Evolutionary conservation across 2,329 filamentous ascomycete genomes (phyloP).

Genomic region (Amauroascus verrucosus): DNA sequence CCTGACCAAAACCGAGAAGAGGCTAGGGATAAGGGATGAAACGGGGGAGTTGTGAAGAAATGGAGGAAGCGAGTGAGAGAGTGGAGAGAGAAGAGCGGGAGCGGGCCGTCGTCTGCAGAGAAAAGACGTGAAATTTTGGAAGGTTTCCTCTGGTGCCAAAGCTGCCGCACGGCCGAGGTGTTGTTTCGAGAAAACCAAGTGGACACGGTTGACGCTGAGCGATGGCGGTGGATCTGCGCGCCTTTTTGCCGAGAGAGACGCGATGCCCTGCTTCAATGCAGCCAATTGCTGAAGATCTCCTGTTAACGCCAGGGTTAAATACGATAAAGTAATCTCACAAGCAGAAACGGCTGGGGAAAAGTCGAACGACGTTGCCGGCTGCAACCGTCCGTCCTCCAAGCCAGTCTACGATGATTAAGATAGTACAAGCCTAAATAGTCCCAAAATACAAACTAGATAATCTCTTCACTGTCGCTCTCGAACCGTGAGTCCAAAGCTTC

Average conservation of each 20-base stretch:
- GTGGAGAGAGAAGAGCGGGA: not conserved
- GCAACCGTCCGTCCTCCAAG: not conserved
- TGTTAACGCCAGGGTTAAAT: constrained; percentile 4
- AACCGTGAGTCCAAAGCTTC: no score
- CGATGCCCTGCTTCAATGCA: not conserved
- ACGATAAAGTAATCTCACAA: not conserved
- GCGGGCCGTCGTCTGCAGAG: constrained; percentile 11
- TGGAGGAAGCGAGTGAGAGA: not conserved
- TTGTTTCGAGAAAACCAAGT: constrained; percentile 5
- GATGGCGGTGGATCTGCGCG: constrained; percentile 6
- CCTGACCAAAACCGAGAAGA: constrained; percentile 3
- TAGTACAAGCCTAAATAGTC: no score
- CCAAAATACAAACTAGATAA: no score
- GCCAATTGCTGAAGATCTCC: constrained; percentile 2
- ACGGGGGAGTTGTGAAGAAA: constrained; percentile 6
- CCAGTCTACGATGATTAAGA: no score
- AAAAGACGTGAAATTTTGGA: constrained; percentile 13
- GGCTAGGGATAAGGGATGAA: not conserved
- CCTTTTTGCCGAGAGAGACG: constrained; percentile 6
- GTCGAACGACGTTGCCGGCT: not conserved
- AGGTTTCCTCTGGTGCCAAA: constrained; percentile 3
- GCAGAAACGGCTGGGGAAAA: not conserved
- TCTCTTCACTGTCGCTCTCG: no score
- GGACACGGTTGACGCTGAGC: constrained; percentile 9
- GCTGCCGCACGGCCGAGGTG: constrained; percentile 16